Percentiles rank a stretch among this genome's conserved stretches.
phyloP scores from a whole-genome alignment of 208 protist genomes.

The Angomonas ambiguus region DNA sequence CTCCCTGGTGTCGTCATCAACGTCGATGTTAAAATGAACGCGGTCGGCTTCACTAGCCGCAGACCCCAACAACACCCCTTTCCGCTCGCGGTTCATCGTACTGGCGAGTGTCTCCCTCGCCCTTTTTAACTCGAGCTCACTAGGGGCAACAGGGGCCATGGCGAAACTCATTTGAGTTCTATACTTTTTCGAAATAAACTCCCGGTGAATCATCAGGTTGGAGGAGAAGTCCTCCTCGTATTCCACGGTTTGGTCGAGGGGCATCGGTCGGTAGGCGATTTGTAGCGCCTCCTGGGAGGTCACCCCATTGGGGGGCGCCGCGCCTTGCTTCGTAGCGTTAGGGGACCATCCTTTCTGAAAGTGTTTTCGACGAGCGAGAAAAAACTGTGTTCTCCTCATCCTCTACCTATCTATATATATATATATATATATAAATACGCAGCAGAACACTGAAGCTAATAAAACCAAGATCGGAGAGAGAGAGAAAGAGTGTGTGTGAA shows the following conservation, averaged over 20 bases:
- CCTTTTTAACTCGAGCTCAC: slow-evolving; percentile 57
- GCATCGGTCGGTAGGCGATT: slow-evolving; percentile 83
- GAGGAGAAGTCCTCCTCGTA: slow-evolving; percentile 85
- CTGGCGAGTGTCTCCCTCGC: slow-evolving; percentile 58
- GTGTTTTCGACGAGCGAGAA: slow-evolving; percentile 47
- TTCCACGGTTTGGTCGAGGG: slow-evolving; percentile 66
- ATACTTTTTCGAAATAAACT: slow-evolving; percentile 69
- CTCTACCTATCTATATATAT: neutral
- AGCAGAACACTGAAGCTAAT: too few relatives aligned
- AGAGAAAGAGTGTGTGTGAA: too few relatives aligned
- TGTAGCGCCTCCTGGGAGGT: slow-evolving; percentile 75
- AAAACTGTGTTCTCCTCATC: slow-evolving; percentile 2
- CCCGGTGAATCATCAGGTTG: slow-evolving; percentile 84
- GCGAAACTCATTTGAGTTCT: slow-evolving; percentile 55
- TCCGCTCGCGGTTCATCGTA: slow-evolving; percentile 76
- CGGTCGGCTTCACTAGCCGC: slow-evolving; percentile 42
- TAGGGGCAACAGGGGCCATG: slow-evolving; percentile 63
- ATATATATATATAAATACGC: too few relatives aligned
- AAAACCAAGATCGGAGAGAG: too few relatives aligned
- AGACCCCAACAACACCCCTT: slow-evolving; percentile 42
- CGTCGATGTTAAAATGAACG: slow-evolving; percentile 55
- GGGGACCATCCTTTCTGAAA: slow-evolving; percentile 75
- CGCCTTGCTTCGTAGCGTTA: slow-evolving; percentile 51
- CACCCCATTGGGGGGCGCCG: slow-evolving; percentile 59
- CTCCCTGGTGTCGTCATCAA: slow-evolving; percentile 59